Evolutionary conservation across 164 flowering plant species (phyloP), one percentile per base, ranked within the genome.

Genomic region (Magnolia sinica): DNA sequence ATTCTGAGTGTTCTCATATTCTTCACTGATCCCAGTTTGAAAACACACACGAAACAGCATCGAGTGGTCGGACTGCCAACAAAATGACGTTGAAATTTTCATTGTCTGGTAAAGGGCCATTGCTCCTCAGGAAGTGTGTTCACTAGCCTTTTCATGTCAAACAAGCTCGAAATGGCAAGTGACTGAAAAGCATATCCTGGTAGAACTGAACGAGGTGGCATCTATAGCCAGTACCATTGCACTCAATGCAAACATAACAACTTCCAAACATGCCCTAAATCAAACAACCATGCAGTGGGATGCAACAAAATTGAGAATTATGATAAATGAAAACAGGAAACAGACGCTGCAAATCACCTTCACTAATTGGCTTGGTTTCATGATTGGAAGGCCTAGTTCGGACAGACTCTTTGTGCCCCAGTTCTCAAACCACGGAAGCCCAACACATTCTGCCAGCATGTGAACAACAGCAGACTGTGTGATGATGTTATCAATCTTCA

Each of bases 391-490:
- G 58, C 98, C 96, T 24, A 96, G 83, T 68, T 92, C 95, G 68
- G 82, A 86, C 19, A 94, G 88, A 76, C 77, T 89, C 85, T 90
- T 96, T 49, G 85, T 86, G 71, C 99, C 98, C 98, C 94, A 96
- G 77, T 79, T 87, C 71, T 96, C 97, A 79, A 96, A 96, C 99
- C 99, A 96, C 64, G 87, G 96, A 74, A 91, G 97, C 37, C 95
- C 97, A 22, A 90, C 89, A 78, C 99, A 96, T 83, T 96, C 99
- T 22, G 92, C 93, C 19, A 96, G 82, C 98, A 96, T 91, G 87
- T 94, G 99, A 74, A 96, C 90, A 49, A 96, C 99, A 73, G 93
- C 88, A 71, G 97, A 85, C 79, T 96, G 99, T 8, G 98, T 90
- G 80, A 96, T 86, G 68, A 94, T 86, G 84, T 91, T 94, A 49